A percentile compares a stretch with the other conserved stretches of the same genome.
These are phyloP conservation scores for Cystobasidium ongulense DNA, from an alignment of 768 basidiomycete genomes.

Conservation along the genomic window DNA sequence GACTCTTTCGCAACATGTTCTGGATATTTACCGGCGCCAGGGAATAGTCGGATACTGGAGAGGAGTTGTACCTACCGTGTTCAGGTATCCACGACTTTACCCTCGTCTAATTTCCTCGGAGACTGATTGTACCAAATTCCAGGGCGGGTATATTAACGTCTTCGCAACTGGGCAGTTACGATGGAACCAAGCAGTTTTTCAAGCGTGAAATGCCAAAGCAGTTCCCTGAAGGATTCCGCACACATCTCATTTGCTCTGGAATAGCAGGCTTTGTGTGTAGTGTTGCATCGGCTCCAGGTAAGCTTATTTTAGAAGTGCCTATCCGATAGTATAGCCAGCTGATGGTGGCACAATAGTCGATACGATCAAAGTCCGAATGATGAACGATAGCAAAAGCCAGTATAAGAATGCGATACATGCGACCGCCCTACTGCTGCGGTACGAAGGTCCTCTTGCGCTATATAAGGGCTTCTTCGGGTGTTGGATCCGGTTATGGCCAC, in stretches of 20 bases:
- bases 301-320: constrained; percentile 10
- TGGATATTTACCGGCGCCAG: neutral
- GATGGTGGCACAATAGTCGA: constrained; percentile 1
- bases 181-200: constrained; percentile 36
- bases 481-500: constrained; percentile 24
- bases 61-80: constrained; percentile 37
- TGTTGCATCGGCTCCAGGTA: constrained; percentile 35
- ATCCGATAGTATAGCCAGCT: neutral
- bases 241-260: constrained; percentile 37
- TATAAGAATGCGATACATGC: constrained; percentile 36
- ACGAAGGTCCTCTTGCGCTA: constrained; percentile 38
- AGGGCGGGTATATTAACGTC: constrained; percentile 41
- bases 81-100: constrained; percentile 17
- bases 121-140: neutral
- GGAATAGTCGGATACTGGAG: constrained; percentile 36
- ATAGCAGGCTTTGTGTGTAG: constrained; percentile 41
- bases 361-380: constrained; percentile 39
- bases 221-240: constrained; percentile 38
- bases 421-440: constrained; percentile 33
- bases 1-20: constrained; percentile 27
- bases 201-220: constrained; percentile 35
- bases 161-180: constrained; percentile 38
- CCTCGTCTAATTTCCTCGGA: constrained; percentile 25
- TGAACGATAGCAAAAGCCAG: constrained; percentile 37
- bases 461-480: constrained; percentile 26